Evolutionary conservation across 2,329 filamentous ascomycete species (phyloP).

Genomic region (Aspergillus cejpii): DNA sequence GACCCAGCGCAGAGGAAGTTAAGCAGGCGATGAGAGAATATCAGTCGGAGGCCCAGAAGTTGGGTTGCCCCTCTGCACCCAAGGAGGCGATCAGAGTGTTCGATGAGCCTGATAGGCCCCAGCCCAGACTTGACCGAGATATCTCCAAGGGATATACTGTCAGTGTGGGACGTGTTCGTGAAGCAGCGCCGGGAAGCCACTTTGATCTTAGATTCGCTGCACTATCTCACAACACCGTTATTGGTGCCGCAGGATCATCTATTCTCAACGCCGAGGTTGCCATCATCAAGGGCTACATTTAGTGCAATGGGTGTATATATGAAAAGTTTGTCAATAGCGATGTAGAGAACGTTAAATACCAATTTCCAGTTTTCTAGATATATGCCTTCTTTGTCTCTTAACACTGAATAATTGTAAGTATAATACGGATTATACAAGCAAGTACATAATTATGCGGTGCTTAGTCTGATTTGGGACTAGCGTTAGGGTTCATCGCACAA

Average conservation of each 20-base stretch:
- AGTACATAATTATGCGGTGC: not conserved
- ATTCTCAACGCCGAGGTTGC: conserved; percentile 93
- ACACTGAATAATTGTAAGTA: not conserved
- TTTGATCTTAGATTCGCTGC: conserved; percentile 96
- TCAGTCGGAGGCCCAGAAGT: conserved; percentile 68
- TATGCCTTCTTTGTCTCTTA: not conserved
- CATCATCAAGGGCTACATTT: conserved; percentile 79
- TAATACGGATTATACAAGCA: conserved; percentile 2
- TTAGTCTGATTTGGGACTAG: conserved; percentile 23
- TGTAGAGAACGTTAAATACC: conserved; percentile 14
- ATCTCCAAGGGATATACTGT: conserved; percentile 81
- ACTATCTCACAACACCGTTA: conserved; percentile 84
- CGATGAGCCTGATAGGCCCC: conserved; percentile 82
- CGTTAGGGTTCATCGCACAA: conserved; percentile 27
- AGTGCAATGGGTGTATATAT: conserved; percentile 20
- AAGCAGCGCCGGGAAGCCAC: conserved; percentile 71
- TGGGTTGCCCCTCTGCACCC: conserved; percentile 85
- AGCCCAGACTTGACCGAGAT: conserved; percentile 84
- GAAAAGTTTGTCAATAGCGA: conserved; percentile 10
- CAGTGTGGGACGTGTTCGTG: conserved; percentile 77
- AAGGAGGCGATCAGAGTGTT: conserved; percentile 75
- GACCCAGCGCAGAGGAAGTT: conserved; percentile 68
- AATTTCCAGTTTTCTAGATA: conserved; percentile 1
- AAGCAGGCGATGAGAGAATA: conserved; percentile 74
- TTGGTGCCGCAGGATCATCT: conserved; percentile 91